phyloP scores from a whole-genome alignment of 1,284 basidiomycete genomes.

The Leccinum solheimii region DNA sequence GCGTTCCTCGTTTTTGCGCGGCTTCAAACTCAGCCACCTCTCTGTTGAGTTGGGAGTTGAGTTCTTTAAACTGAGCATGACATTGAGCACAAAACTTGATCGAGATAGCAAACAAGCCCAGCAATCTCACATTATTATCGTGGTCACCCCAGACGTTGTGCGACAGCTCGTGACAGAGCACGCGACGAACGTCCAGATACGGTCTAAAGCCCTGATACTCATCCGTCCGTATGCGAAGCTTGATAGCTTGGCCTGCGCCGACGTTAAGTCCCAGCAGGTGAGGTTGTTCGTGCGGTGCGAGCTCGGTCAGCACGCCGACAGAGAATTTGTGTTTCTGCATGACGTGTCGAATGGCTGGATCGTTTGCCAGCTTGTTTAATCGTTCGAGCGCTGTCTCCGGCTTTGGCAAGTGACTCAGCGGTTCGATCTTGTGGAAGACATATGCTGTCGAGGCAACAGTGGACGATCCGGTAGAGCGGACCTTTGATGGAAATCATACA shows the following conservation, averaged over 20 bases:
- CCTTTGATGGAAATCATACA: slow-evolving; percentile 34
- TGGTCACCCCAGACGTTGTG: slow-evolving; percentile 76
- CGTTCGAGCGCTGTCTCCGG: slow-evolving; percentile 54
- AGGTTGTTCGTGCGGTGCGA: slow-evolving; percentile 74
- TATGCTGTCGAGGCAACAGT: slow-evolving; percentile 43
- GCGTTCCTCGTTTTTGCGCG: slow-evolving; percentile 51
- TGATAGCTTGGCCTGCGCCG: slow-evolving; percentile 62
- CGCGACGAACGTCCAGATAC: slow-evolving; percentile 64
- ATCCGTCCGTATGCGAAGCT: slow-evolving; percentile 68
- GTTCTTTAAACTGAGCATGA: slow-evolving; percentile 60
- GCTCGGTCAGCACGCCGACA: slow-evolving; percentile 68
- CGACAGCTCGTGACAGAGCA: slow-evolving; percentile 74
- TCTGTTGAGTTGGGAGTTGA: slow-evolving; percentile 73
- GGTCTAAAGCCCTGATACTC: slow-evolving; percentile 67
- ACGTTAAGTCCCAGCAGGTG: slow-evolving; percentile 70
- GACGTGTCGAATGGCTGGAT: slow-evolving; percentile 66
- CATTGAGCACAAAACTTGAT: background rate
- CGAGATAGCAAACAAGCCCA: background rate
- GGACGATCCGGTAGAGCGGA: slow-evolving; percentile 53
- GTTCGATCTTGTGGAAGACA: slow-evolving; percentile 62
- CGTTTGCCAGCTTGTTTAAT: slow-evolving; percentile 59
- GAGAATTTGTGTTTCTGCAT: slow-evolving; percentile 68
- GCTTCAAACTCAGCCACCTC: slow-evolving; percentile 71
- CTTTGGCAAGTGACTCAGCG: slow-evolving; percentile 63
- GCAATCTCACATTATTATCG: slow-evolving; percentile 60